Base-by-base conservation (phyloP, 169 alveolate genomes). In the Babesia bovis region DNA sequence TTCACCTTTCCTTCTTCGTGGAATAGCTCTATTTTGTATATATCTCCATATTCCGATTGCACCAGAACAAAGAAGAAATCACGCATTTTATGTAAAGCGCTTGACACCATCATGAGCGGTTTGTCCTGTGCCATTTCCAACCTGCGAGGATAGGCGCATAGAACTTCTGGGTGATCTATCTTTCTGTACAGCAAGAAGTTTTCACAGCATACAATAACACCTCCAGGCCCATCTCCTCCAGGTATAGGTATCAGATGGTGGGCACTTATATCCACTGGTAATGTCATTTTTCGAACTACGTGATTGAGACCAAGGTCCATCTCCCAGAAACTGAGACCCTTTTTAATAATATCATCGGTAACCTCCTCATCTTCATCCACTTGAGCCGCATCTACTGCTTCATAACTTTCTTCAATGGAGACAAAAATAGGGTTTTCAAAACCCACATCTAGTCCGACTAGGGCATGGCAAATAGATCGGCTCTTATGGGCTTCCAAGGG, bases 251-350 rank as follows among this genome's bases (percentile, higher is more conserved):
- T 89, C 25, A 97, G 83, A 60, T 89, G 66, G 90, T 96, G 98
- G 36, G 99, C 98, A 38, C 95, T 73, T 23, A 89, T 33, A 42
- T 88, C 91, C 28, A 84, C 69, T 2, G 92, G 93, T 25, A 92
- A 82, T 10, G 96, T 91, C 53, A 89, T 71, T 84, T 96, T 96
- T 82, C 97, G 93, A n/a, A 95, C 92, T 41, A 97, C 99, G 81
- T 97, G 98, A 91, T 98, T 98, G 69, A 97, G 90, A 7, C 99
- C 99, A 44, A 98, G 87, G 87, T 98, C 99, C 96, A 98, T 94
- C 91, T 98, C 99, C 95, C 98, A 98, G 65, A 95, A 87, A 15
- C 95, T 90, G 35, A 98, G 83, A 13, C 87, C 90, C 72, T 96
- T 97, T 73, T 93, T 84, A 19, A 91, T 83, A 63, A 83, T 85